Evolutionary conservation across 176 grass and related monocot species (phyloP), one percentile per base, ranked within the genome.

Genomic region (Raddia distichophylla): DNA sequence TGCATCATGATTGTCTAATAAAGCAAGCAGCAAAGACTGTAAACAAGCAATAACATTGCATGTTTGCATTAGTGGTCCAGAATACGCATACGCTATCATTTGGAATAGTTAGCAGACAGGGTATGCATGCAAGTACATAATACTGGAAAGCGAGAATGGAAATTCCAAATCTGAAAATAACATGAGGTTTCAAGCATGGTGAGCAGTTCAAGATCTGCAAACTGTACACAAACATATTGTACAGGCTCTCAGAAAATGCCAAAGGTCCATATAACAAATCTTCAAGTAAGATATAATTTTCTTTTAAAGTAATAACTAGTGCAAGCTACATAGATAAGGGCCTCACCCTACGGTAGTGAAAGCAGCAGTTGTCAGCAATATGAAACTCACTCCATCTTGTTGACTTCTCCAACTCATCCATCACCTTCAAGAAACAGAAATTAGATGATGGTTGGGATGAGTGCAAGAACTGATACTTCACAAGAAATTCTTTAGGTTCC

Each of bases 331-430:
- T 5, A 66, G 37, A 83, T 15, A 83, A 32, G 42, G 63, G 61
- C 33, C 88, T 82, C 74, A 98, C 95, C 79, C 88, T 85, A 37
- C 90, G 81, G 67, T 91, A 89, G 79, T 98, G 92, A 83, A 98
- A 98, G 82, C 90, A 89, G 86, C 86, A 92, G 79, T 86, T 98
- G 80, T 98, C 92, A 84, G 95, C 87, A 81, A 98, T 74, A 82
- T 93, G 90, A 33, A 91, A 77, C 80, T 98, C 95, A 69, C 75
- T 74, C 92, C 95, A 98, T 91, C 64, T 91, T 79, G 33, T 93
- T 60, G 88, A 91, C 62, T 87, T 91, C 46, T 87, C 82, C 78
- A 94, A 82, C 44, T 98, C 95, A 81, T 89, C 77, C 52, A 98
- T 71, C 14, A 89, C 88, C 92, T 98, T 83, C 54, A 85, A 51